Base-by-base conservation (phyloP, 148 eudicot genomes). In the Selenicereus undatus region DNA sequence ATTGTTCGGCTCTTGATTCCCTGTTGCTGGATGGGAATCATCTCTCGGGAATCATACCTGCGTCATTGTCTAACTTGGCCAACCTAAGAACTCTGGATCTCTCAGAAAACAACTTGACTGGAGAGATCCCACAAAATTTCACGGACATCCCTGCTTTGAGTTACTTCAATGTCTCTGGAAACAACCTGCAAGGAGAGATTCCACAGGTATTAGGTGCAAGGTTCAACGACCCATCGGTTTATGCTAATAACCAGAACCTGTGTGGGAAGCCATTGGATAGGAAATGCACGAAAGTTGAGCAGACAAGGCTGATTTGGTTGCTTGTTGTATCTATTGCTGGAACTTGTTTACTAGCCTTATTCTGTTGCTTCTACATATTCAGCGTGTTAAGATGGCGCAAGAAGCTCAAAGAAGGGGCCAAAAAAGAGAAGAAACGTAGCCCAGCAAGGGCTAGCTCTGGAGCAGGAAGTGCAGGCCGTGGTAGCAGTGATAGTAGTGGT, bases 161-260 rank as follows among this genome's bases (percentile, higher is more conserved):
- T 24, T 73, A 85, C 89, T 78, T 94, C 68, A 94, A 94, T 48
- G 71, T 94, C 52, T 94, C 96, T 0, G 75, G 81, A 42, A 94
- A 94, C 71, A 80, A 88, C 43, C 89, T 94, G 3, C 89, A 89
- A 45, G 98, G 98, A 14, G 92, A 90, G 80, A 94, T 94, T 56
- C 99, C 99, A 42, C 64, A 69, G 16, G 22, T 54, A 0, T 77
- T 93, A 75, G 95, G 88, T 73, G 39, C 92, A 12, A 82, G 79
- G 60, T 92, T 93, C 85, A 80, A 45, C 5, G 85, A 91, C 74
- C 84, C 92, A 16, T 88, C 91, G 3, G 78, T 79, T 9, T 94
- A 82, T 74, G 82, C 83, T 6, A 80, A 76, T 71, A 96, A 96
- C 60, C 39, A 79, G 14, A 83, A 81, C 51, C 82, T 94, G 45